Percentiles rank a stretch among this genome's conserved stretches.
Conservation (phyloP, 169 alveolate genomes). For the Plasmodium falciparum region DNA sequence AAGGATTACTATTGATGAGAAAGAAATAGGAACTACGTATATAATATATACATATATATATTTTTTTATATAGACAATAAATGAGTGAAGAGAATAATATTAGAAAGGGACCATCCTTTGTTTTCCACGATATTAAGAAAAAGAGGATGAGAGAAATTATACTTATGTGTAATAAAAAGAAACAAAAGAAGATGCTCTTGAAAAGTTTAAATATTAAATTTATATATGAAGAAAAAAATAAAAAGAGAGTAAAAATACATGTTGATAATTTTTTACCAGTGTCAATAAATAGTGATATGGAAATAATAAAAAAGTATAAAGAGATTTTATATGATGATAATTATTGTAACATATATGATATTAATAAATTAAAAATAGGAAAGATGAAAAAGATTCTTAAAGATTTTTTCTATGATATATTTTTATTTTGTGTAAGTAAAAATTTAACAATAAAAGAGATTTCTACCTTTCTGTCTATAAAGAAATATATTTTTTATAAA, state of each 20-base stretch:
- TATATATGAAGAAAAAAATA: not conserved
- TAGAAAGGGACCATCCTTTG: not conserved
- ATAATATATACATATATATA: not conserved
- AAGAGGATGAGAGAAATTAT: constrained; percentile 57
- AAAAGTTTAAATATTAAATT: constrained; percentile 30
- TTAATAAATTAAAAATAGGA: constrained; percentile 3
- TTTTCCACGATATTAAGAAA: constrained; percentile 27
- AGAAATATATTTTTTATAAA: constrained; percentile 47
- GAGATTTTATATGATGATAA: not conserved
- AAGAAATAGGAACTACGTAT: not conserved
- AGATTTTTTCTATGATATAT: constrained; percentile 38
- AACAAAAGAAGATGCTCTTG: constrained; percentile 15
- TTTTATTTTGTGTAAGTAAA: constrained; percentile 31
- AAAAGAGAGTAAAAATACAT: not conserved
- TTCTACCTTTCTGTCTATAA: constrained; percentile 47
- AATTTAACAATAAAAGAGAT: constrained; percentile 39
- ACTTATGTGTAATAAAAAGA: constrained; percentile 25
- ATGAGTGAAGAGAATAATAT: not conserved
- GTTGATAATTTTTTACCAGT: constrained; percentile 55
- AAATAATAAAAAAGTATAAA: not conserved
- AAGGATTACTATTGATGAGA: not conserved
- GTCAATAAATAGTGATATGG: constrained; percentile 15
- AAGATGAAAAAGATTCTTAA: constrained; percentile 43
- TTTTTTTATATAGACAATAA: not conserved
- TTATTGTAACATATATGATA: not conserved